Conservation (phyloP, 2,329 filamentous ascomycete species). For the Geosmithia morbida region DNA sequence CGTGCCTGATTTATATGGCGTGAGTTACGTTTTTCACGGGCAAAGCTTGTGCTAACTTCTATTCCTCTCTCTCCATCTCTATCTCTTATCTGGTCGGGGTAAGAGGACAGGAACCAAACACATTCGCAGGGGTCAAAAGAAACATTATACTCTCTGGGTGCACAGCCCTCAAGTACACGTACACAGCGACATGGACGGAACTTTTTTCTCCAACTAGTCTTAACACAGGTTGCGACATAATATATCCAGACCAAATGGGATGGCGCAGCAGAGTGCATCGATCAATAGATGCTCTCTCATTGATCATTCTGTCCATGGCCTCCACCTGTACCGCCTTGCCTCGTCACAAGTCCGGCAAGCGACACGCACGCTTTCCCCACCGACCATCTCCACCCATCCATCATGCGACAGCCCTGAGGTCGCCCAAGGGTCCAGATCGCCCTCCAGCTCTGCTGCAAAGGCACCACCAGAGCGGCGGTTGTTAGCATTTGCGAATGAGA, state of each 20-base stretch:
- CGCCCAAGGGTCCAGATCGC: not conserved
- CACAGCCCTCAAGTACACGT: too few species aligned
- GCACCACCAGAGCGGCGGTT: not conserved
- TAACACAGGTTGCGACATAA: not conserved
- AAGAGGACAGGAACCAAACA: too few species aligned
- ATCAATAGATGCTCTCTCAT: too few species aligned
- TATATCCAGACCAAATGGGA: not conserved
- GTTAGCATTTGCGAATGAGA: not conserved
- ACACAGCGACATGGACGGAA: not conserved
- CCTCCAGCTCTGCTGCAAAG: not conserved
- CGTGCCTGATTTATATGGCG: not conserved
- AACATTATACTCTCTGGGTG: too few species aligned
- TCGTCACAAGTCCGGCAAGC: not conserved
- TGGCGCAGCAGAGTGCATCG: not conserved
- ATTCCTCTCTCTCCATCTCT: not conserved
- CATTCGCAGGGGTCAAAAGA: too few species aligned
- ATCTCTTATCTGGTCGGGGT: not conserved
- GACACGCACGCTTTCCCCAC: not conserved
- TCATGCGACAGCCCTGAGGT: not conserved
- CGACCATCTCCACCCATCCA: not conserved
- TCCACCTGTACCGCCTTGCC: not conserved
- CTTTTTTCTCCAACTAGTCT: not conserved
- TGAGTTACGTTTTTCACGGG: not conserved
- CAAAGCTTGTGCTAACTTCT: not conserved
- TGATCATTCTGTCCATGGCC: not conserved